Base-by-base conservation (phyloP, 2,329 filamentous ascomycete species). In the Diplodia scrobiculata region DNA sequence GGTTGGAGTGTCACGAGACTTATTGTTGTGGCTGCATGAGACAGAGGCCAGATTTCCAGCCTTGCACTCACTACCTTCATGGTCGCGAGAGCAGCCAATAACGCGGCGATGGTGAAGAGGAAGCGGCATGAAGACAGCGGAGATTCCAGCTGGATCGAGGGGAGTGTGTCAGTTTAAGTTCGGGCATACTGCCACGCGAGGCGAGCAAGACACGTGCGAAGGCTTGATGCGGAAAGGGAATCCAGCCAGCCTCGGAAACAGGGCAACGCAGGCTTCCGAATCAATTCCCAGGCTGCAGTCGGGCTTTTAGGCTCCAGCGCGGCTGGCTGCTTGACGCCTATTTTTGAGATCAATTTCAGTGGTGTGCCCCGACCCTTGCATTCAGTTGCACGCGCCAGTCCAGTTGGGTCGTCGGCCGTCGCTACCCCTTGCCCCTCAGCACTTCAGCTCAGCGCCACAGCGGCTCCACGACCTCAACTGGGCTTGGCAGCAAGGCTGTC, bases 361-460 rank as follows among this genome's bases (percentile, higher is more conserved):
- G n/a, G 54, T 32, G 54, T 47, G 11, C 13, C 54, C 4, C 19
- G 38, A 14, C 55, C 38, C 55, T 62, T 62, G 58, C 45, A 36
- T 62, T 62, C 41, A 62, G 58, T 45, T 62, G 27, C 13, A 21
- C 19, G 29, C 58, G 11, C 58, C 45, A 47, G n/a, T 19, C 21
- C 25, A 10, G n/a, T 47, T 62, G 58, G 36, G n/a, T 62, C 45
- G 45, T 50, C 45, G n/a, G 5, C 10, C 21, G 17, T 38, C 29
- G 58, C 41, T 34, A 34, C 34, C 14, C n/a, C n/a, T n/a, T 21
- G 36, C 36, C n/a, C 36, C 54, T 13, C 36, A 32, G 32, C 27
- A 36, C 41, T 34, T 62, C 58, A 62, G 58, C 58, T 62, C 11
- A 50, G 50, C 58, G 58, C 58, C 58, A 62, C 58, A 25, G 45